Evolutionary conservation across 768 basidiomycete genomes (phyloP).

Genomic region (Tricholoma furcatifolium): DNA sequence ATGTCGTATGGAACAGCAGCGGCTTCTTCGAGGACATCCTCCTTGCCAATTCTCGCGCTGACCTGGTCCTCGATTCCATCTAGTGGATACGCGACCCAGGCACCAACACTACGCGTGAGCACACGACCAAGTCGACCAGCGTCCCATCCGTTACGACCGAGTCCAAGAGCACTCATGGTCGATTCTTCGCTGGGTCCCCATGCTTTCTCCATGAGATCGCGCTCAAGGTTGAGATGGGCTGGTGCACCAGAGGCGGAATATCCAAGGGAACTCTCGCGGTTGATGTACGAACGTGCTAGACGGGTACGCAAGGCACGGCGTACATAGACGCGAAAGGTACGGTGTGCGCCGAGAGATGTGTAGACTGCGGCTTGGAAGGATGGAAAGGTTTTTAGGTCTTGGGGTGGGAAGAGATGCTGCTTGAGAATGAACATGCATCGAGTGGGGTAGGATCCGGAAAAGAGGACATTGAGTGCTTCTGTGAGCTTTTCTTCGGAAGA

Average conservation of each 20-base stretch:
- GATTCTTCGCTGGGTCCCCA: slow-evolving; percentile 71
- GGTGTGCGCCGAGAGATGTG: slow-evolving; percentile 56
- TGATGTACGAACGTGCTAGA: slow-evolving; percentile 67
- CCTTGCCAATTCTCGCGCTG: slow-evolving; percentile 35
- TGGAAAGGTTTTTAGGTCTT: slow-evolving; percentile 15
- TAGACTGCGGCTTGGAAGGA: slow-evolving; percentile 32
- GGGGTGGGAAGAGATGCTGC: slow-evolving; percentile 52
- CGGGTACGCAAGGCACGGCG: slow-evolving; percentile 59
- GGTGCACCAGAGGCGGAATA: slow-evolving; percentile 64
- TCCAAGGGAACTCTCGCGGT: slow-evolving; percentile 46
- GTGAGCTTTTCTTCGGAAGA: slow-evolving; percentile 55
- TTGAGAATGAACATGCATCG: slow-evolving; percentile 65
- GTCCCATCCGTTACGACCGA: slow-evolving; percentile 57
- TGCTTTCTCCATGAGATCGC: slow-evolving; percentile 66
- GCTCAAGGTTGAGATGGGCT: slow-evolving; percentile 56
- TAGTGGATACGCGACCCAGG: slow-evolving; percentile 51
- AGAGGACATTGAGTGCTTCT: slow-evolving; percentile 53
- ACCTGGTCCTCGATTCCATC: slow-evolving; percentile 30
- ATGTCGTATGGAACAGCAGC: slow-evolving; percentile 71
- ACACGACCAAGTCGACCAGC: slow-evolving; percentile 54
- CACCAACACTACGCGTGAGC: slow-evolving; percentile 51
- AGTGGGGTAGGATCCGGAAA: slow-evolving; percentile 64
- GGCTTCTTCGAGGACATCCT: slow-evolving; percentile 66
- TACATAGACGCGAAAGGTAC: slow-evolving; percentile 62
- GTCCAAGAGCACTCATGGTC: slow-evolving; percentile 24